These are phyloP conservation scores for Botrytis tulipae DNA, from an alignment of 2,329 filamentous ascomycete species.

Conservation along the genomic window DNA sequence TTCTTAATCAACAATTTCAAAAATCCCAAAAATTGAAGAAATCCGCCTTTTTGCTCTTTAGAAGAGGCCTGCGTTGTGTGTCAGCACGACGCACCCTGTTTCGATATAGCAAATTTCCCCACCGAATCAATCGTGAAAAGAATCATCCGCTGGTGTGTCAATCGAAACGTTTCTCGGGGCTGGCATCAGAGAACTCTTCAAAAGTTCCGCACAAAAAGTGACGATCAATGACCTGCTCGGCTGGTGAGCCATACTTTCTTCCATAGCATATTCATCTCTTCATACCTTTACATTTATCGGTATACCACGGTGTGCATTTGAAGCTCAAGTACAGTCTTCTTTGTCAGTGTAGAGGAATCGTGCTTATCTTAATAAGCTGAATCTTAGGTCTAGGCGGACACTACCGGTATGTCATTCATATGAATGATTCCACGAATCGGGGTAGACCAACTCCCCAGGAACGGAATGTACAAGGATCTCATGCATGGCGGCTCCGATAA, in stretches of 20 bases:
- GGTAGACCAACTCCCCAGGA: not conserved
- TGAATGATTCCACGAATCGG: not conserved
- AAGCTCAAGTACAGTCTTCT: not conserved
- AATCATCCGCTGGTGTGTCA: not conserved
- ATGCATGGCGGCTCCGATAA: not conserved
- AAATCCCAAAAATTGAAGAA: too few species aligned
- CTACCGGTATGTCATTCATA: not conserved
- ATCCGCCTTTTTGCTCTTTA: too few species aligned
- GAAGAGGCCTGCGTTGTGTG: too few species aligned
- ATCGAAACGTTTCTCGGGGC: not conserved
- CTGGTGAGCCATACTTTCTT: not conserved
- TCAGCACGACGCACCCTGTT: too few species aligned
- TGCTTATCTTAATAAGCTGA: not conserved
- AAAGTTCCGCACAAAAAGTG: not conserved
- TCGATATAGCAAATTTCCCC: not conserved
- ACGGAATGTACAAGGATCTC: not conserved
- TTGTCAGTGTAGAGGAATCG: not conserved
- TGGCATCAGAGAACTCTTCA: not conserved
- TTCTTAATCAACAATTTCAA: too few species aligned
- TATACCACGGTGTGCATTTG: not conserved
- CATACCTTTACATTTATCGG: not conserved
- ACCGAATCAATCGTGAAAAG: not conserved
- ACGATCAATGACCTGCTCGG: not conserved
- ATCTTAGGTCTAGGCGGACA: not conserved
- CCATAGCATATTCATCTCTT: too few species aligned